Percentiles rank a stretch among this genome's conserved stretches.
These are phyloP conservation scores for Saturnispora sekii DNA, from an alignment of 805 yeast species.

Conservation along the genomic window DNA sequence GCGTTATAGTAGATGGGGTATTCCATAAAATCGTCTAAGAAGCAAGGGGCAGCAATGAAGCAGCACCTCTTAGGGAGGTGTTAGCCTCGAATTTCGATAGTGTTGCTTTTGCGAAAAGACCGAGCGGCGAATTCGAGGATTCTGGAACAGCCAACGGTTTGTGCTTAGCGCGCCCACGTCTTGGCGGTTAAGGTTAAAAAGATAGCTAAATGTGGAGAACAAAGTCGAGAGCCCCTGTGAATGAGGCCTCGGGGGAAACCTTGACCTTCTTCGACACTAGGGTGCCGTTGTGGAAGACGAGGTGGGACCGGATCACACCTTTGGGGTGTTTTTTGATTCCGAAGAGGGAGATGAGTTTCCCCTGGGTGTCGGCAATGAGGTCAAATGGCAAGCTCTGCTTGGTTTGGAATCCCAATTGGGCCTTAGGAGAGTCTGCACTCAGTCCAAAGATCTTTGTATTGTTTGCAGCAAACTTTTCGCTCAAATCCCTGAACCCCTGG, in stretches of 20 bases:
- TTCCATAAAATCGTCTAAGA: neutral
- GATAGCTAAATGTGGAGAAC: neutral
- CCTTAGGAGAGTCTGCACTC: constrained; percentile 69
- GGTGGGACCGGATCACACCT: constrained; percentile 83
- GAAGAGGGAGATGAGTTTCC: constrained; percentile 54
- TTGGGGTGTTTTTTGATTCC: constrained; percentile 76
- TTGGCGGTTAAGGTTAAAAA: neutral
- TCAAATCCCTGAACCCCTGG: constrained; percentile 71
- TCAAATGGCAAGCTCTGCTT: constrained; percentile 69
- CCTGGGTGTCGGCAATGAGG: constrained; percentile 67
- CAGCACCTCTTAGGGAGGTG: no score
- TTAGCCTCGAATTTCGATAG: no score
- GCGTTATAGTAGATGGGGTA: neutral
- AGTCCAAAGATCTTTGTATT: constrained; percentile 66
- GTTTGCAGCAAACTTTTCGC: constrained; percentile 31
- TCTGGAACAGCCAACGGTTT: no score
- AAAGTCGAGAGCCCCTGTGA: constrained; percentile 41
- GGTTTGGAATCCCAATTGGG: constrained; percentile 66
- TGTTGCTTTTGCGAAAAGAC: no score
- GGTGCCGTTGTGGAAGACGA: constrained; percentile 76
- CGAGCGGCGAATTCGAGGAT: no score
- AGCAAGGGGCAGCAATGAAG: neutral
- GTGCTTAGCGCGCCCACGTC: neutral
- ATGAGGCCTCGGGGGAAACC: constrained; percentile 52
- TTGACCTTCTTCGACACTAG: constrained; percentile 43